Percentiles rank a stretch among this genome's conserved stretches.
Conservation (phyloP, 2,329 filamentous ascomycete species). For the Claviceps pusilla region DNA sequence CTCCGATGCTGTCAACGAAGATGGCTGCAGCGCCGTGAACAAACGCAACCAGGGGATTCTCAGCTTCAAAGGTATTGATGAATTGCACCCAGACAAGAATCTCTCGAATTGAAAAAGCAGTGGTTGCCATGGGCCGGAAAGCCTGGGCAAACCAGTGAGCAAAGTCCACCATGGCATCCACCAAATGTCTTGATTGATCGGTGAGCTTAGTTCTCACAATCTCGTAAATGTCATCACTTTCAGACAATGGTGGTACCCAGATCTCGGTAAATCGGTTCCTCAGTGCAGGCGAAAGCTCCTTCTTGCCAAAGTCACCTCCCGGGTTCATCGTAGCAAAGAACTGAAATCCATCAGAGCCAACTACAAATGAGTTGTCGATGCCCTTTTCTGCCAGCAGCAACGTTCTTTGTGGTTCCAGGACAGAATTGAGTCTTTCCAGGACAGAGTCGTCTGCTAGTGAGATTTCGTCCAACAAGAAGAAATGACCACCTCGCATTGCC, state of each 20-base stretch:
- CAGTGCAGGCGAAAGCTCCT: conserved; percentile 85
- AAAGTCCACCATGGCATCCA: conserved; percentile 65
- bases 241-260: conserved; percentile 83
- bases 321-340: conserved; percentile 99
- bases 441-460: conserved; percentile 96
- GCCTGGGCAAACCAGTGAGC: conserved; percentile 81
- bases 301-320: conserved; percentile 95
- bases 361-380: conserved; percentile 63
- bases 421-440: conserved; percentile 87
- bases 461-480: conserved; percentile 93
- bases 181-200: conserved; percentile 37
- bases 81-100: conserved; percentile 89
- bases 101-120: conserved; percentile 79
- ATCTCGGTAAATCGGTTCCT: conserved; percentile 97
- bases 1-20: conserved; percentile 87
- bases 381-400: conserved; percentile 91
- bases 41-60: conserved; percentile 30
- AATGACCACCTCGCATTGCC: conserved; percentile 78
- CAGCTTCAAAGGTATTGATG: conserved; percentile 50
- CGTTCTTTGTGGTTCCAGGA: conserved; percentile 75
- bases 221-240: conserved; percentile 70
- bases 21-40: conserved; percentile 89
- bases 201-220: conserved; percentile 69
- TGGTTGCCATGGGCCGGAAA: conserved; percentile 60
- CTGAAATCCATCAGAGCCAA: conserved; percentile 67